Evolutionary conservation across 2,329 filamentous ascomycete genomes (phyloP).

Genomic region (Fusarium scirpi): DNA sequence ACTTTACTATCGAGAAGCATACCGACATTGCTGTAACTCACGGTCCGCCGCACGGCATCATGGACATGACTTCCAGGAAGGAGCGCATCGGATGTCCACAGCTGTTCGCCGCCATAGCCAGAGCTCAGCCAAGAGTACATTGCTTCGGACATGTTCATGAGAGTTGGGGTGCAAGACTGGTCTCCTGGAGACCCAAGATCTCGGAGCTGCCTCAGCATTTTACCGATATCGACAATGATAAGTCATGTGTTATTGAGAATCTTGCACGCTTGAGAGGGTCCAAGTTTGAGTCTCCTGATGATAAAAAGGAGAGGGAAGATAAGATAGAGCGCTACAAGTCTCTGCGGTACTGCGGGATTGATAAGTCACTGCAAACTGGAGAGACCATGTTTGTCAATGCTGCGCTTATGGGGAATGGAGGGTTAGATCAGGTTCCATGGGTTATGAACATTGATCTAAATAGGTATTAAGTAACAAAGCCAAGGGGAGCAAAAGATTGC

Average conservation of each 20-base stretch:
- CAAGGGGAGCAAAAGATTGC: neutral
- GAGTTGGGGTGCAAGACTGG: constrained; percentile 56
- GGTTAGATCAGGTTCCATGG: constrained; percentile 24
- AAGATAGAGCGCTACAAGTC: neutral
- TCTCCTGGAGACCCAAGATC: constrained; percentile 57
- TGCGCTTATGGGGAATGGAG: constrained; percentile 3
- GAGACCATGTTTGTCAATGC: constrained; percentile 40
- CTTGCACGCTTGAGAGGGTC: constrained; percentile 35
- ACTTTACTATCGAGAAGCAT: constrained; percentile 43
- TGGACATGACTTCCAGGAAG: constrained; percentile 53
- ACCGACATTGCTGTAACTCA: constrained; percentile 53
- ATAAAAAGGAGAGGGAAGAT: neutral
- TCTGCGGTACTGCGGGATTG: constrained; percentile 14
- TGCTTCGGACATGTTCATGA: constrained; percentile 54
- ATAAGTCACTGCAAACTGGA: neutral
- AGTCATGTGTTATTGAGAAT: constrained; percentile 54
- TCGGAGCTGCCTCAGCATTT: constrained; percentile 56
- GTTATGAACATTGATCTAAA: constrained; percentile 27
- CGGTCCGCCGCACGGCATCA: constrained; percentile 54
- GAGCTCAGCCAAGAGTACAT: constrained; percentile 50
- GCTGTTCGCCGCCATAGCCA: constrained; percentile 49
- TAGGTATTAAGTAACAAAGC: rapidly evolving
- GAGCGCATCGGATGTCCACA: constrained; percentile 49
- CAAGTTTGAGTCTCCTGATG: constrained; percentile 2
- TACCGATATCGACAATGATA: constrained; percentile 61